phyloP scores from a whole-genome alignment of 257 asterid genomes.

The Verbascum thapsus region DNA sequence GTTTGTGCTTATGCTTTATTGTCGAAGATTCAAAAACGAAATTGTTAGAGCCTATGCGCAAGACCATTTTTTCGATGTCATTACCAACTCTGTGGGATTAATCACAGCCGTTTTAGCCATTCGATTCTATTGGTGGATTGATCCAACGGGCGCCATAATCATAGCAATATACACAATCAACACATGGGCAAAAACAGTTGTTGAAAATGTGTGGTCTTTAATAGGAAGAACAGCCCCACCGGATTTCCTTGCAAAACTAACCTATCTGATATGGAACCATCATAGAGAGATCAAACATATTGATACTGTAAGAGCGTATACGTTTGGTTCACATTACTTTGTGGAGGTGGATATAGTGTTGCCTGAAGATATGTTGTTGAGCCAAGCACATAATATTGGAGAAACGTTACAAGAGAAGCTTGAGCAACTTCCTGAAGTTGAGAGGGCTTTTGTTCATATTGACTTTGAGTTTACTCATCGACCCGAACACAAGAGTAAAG shows the following conservation, averaged over 20 bases:
- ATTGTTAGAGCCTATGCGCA: slow-evolving; percentile 88
- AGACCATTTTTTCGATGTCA: slow-evolving; percentile 86
- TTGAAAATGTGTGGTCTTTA: slow-evolving; percentile 78
- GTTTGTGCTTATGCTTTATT: slow-evolving; percentile 74
- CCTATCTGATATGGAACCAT: slow-evolving; percentile 90
- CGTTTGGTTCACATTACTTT: slow-evolving; percentile 84
- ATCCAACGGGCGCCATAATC: slow-evolving; percentile 80
- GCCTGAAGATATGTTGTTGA: slow-evolving; percentile 73
- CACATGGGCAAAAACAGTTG: slow-evolving; percentile 87
- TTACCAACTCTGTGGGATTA: slow-evolving; percentile 84
- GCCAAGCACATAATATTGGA: slow-evolving; percentile 84
- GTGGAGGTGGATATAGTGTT: slow-evolving; percentile 90
- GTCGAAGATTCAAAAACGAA: slow-evolving; percentile 78
- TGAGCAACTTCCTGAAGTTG: slow-evolving; percentile 79
- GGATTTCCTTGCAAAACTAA: slow-evolving; percentile 74
- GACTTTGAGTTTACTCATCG: slow-evolving; percentile 82
- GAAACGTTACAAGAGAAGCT: slow-evolving; percentile 82
- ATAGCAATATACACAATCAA: slow-evolving; percentile 81
- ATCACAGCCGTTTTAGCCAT: slow-evolving; percentile 75
- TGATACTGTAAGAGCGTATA: slow-evolving; percentile 85
- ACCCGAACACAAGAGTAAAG: slow-evolving; percentile 71
- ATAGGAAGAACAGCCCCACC: slow-evolving; percentile 96
- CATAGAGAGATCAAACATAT: slow-evolving; percentile 71
- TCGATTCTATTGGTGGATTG: slow-evolving; percentile 88
- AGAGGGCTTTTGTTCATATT: slow-evolving; percentile 86